Conservation (phyloP, 768 basidiomycete species). For the Xerocomus brunneocitrinus region DNA sequence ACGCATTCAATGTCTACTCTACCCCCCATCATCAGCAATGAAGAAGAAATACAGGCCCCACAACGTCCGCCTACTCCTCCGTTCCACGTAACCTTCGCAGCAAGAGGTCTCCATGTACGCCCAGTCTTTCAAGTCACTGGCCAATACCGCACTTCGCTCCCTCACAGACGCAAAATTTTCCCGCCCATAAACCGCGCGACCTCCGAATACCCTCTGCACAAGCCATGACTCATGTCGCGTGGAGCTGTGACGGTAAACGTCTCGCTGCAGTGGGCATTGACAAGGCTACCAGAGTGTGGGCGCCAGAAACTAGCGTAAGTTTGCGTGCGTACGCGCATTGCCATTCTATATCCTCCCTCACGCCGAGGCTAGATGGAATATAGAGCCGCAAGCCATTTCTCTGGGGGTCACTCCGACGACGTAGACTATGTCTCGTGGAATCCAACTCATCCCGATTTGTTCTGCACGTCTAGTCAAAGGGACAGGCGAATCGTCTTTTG, state of each 20-base stretch:
- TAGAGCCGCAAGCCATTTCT: constrained; percentile 58
- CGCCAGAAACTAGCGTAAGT: constrained; percentile 72
- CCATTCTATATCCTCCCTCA: neutral
- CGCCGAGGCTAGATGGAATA: constrained; percentile 55
- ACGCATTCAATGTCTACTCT: constrained; percentile 22
- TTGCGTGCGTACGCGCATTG: neutral
- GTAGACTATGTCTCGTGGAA: constrained; percentile 85
- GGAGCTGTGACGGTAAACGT: constrained; percentile 81
- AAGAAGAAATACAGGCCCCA: constrained; percentile 54
- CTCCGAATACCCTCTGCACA: constrained; percentile 61
- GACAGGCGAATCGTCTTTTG: constrained; percentile 76
- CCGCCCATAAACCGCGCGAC: constrained; percentile 76
- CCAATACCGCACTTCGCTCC: constrained; percentile 11
- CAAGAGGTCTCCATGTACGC: constrained; percentile 68
- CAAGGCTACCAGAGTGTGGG: constrained; percentile 72
- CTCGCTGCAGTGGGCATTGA: constrained; percentile 81
- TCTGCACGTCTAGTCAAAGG: constrained; percentile 74
- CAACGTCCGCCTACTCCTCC: constrained; percentile 69
- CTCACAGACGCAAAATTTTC: constrained; percentile 68
- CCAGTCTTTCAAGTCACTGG: constrained; percentile 4
- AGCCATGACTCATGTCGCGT: constrained; percentile 70
- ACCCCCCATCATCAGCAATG: constrained; percentile 31
- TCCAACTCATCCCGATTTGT: constrained; percentile 77
- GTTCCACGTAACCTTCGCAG: constrained; percentile 63
- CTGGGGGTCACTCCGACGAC: constrained; percentile 72